phyloP scores from a whole-genome alignment of 805 yeast species.

The Starmerella sp. region DNA sequence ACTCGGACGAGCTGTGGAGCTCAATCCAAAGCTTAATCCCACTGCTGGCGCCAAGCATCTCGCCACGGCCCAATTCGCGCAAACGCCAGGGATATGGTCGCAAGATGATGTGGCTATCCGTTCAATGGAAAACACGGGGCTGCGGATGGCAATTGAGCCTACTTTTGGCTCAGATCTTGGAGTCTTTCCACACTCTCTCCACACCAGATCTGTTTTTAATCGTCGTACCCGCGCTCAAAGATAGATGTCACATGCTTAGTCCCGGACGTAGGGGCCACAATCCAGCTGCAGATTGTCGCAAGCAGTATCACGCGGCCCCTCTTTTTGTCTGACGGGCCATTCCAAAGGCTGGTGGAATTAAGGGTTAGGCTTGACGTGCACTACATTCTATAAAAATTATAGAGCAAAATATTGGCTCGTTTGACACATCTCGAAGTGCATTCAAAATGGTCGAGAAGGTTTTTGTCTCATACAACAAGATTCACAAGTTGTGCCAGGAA shows the following conservation, averaged over 20 bases:
- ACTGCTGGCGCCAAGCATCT: conserved; percentile 7
- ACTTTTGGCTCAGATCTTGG: background rate
- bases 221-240: background rate
- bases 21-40: conserved; percentile 8
- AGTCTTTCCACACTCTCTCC: background rate
- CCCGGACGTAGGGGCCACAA: background rate
- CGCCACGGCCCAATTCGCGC: background rate
- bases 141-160: background rate
- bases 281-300: background rate
- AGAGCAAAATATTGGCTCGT: background rate
- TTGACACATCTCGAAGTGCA: background rate
- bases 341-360: background rate
- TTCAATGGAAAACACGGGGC: background rate
- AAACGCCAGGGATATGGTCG: too few species aligned
- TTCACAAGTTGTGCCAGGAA: conserved; percentile 73
- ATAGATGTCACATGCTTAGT: background rate
- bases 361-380: background rate
- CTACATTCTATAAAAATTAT: background rate
- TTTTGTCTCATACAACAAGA: conserved; percentile 66
- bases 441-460: conserved; percentile 26
- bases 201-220: background rate
- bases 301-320: background rate
- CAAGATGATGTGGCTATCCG: too few species aligned
- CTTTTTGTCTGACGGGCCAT: background rate
- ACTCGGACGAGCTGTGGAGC: conserved; percentile 6